Evolutionary conservation across 805 yeast species (phyloP), one percentile per base, ranked within the genome.

Genomic region (Clavispora phyllophila): DNA sequence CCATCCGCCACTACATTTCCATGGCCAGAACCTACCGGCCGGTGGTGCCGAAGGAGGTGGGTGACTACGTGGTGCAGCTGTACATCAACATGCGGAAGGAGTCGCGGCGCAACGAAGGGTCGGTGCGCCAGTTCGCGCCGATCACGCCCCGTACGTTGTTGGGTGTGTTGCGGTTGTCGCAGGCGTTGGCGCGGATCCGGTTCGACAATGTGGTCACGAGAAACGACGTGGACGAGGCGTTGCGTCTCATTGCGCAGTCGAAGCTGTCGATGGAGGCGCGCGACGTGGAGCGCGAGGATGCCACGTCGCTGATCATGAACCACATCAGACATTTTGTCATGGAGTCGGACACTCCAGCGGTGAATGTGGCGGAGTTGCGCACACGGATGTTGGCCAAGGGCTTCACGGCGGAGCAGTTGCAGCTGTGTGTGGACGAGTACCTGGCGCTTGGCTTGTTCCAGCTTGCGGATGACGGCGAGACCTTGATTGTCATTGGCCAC

Each of bases 41-140:
- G 3, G 80, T 80, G 3, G 87, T 93, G 49, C 84, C 95, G 9
- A 72, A 76, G 47, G 85, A 79, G 14, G 95, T 91, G 35, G 88
- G 91, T 37, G 93, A 88, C 48, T 84, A 87, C 61, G 89, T 90
- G 43, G 87, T 87, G 24, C 83, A 82, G 54, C 77, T 86, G 9
- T 93, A 95, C 62, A 89, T 90, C 50, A 86, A 85, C 61, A 75
- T 95, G 82, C 79, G 99, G 61, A 96, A 91, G 66, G 95, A 88
- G 57, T 85, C 95, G 17, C 87, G 86, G 58, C 70, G 78, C 44
- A 84, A 85, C 59, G 86, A 85, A 58, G 83, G 82, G 49, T 81
- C 90, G 26, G 79, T 76, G 42, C 77, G 78, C 55, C 85, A 88
- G 42, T 91, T 91, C 61, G 81, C 90, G 37, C 97, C 90, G 65